Conservation (phyloP, 805 yeast genomes). For the Tetrapisispora pingtungensis region DNA sequence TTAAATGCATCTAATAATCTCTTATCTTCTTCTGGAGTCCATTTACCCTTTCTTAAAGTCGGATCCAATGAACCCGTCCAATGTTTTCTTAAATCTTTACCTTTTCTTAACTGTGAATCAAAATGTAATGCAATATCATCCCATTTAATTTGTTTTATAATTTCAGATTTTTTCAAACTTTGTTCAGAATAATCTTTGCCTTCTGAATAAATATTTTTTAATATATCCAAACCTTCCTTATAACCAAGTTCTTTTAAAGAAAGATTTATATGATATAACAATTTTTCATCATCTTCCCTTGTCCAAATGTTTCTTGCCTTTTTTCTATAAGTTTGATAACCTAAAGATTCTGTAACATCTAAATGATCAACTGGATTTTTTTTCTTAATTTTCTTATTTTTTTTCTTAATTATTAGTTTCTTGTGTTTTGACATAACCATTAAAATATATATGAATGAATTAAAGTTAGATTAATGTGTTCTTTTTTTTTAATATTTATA, state of each 20-base stretch:
- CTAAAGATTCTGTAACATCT: constrained; percentile 57
- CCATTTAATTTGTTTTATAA: constrained; percentile 45
- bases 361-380: constrained; percentile 27
- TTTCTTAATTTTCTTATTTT: background rate
- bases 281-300: constrained; percentile 55
- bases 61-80: constrained; percentile 88
- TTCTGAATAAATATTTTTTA: constrained; percentile 14
- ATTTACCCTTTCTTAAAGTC: constrained; percentile 66
- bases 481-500: too few species aligned
- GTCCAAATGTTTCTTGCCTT: constrained; percentile 64
- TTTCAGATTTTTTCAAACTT: constrained; percentile 17
- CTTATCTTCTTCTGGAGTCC: constrained; percentile 78
- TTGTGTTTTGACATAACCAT: background rate
- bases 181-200: background rate
- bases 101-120: constrained; percentile 44
- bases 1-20: constrained; percentile 52
- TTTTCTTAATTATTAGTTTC: background rate
- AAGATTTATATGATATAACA: constrained; percentile 36
- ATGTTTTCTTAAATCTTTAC: constrained; percentile 77
- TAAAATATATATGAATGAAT: background rate
- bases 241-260: constrained; percentile 29
- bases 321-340: constrained; percentile 62
- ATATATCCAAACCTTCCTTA: constrained; percentile 27
- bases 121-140: constrained; percentile 41
- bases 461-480: too few species aligned